A percentile compares a stretch with the other conserved stretches of the same genome.
Conservation (phyloP, 805 yeast species). For the Candida rishiriensis region DNA sequence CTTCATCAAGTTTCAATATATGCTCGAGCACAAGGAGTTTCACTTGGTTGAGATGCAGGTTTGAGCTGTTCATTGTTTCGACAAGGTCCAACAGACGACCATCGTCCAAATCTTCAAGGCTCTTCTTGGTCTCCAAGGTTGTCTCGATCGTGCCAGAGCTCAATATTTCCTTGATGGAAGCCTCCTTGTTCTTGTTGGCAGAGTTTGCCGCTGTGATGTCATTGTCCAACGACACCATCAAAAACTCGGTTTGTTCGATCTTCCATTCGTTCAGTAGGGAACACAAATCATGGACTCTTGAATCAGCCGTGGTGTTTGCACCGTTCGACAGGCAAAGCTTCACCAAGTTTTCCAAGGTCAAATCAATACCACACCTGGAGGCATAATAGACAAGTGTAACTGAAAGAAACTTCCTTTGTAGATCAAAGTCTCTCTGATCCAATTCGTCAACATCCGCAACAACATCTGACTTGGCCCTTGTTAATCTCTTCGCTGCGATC, state of each 20-base stretch:
- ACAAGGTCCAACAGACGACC: slow-evolving; percentile 17
- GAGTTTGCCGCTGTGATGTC: slow-evolving; percentile 2
- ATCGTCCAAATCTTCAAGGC: slow-evolving; percentile 16
- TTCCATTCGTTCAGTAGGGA: slow-evolving; percentile 17
- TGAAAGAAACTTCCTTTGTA: slow-evolving; percentile 16
- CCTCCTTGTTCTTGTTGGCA: slow-evolving; percentile 10
- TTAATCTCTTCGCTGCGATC: slow-evolving; percentile 15
- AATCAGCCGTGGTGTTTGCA: not conserved
- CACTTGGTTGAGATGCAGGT: slow-evolving; percentile 26
- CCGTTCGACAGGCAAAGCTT: slow-evolving; percentile 37
- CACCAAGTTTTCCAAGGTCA: slow-evolving; percentile 38
- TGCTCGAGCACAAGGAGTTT: slow-evolving; percentile 23
- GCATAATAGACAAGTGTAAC: slow-evolving; percentile 15
- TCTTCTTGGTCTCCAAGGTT: slow-evolving; percentile 6
- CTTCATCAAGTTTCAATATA: slow-evolving; percentile 13
- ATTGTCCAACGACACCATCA: slow-evolving; percentile 19
- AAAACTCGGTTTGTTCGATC: slow-evolving; percentile 17
- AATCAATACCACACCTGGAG: slow-evolving; percentile 31
- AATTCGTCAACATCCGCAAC: slow-evolving; percentile 11
- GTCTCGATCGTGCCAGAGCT: slow-evolving; percentile 17
- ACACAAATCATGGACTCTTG: slow-evolving; percentile 4
- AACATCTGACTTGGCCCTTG: slow-evolving; percentile 13
- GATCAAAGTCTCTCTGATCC: slow-evolving; percentile 9
- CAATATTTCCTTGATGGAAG: slow-evolving; percentile 30
- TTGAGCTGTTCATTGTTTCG: slow-evolving; percentile 10